Percentiles rank a stretch among this genome's conserved stretches.
Evolutionary conservation across 1,139 yeast genomes (phyloP).

Genomic region (Diutina sp.): DNA sequence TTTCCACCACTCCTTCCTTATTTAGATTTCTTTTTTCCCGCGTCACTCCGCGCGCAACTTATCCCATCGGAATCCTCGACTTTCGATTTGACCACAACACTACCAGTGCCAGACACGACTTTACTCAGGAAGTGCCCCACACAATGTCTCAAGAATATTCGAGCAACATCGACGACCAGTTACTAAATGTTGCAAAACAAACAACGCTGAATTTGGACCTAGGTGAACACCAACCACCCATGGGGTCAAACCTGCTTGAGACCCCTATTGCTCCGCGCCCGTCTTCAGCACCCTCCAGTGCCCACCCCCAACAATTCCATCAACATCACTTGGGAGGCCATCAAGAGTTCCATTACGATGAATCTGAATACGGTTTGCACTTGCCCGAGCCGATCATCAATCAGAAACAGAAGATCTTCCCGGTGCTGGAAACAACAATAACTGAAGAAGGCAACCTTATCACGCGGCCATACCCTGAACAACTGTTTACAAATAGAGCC

Average conservation of each 20-base stretch:
- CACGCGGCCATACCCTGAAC: slow-evolving; percentile 44
- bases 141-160: background rate
- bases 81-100: background rate
- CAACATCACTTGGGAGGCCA: slow-evolving; percentile 11
- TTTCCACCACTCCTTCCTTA: background rate
- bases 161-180: slow-evolving; percentile 2
- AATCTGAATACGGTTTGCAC: slow-evolving; percentile 34
- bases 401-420: slow-evolving; percentile 32
- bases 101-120: slow-evolving; percentile 1
- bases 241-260: background rate
- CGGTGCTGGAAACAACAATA: slow-evolving; percentile 33
- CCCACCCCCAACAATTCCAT: slow-evolving; percentile 4
- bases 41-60: background rate
- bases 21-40: background rate
- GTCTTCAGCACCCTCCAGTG: background rate
- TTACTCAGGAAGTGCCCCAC: background rate
- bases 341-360: slow-evolving; percentile 16
- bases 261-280: background rate
- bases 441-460: slow-evolving; percentile 39
- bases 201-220: background rate
- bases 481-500: slow-evolving; percentile 35
- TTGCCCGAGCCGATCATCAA: slow-evolving; percentile 37
- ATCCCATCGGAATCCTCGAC: background rate
- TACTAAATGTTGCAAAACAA: background rate
- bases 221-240: background rate